Conservation (phyloP, 306 rosid genomes). For the Fragaria nilgerrensis region DNA sequence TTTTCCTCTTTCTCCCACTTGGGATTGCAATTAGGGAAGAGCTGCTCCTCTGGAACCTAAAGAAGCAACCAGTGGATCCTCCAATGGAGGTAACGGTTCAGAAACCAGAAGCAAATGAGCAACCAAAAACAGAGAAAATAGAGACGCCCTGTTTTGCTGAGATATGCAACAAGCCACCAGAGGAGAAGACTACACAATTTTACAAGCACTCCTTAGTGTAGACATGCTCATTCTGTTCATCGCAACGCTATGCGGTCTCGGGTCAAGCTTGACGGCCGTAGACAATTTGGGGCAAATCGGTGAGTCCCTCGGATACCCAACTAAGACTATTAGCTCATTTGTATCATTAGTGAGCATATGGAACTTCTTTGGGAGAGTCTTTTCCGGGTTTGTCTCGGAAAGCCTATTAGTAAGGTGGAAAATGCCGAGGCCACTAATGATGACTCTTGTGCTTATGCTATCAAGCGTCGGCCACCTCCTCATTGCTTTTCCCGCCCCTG, state of each 20-base stretch:
- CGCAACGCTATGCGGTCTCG: conserved; percentile 40
- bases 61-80: neutral
- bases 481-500: conserved; percentile 44
- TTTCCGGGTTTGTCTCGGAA: conserved; percentile 49
- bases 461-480: conserved; percentile 39
- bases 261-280: conserved; percentile 43
- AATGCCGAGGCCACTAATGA: conserved; percentile 43
- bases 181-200: conserved; percentile 50
- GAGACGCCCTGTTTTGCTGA: conserved; percentile 12
- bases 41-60: conserved; percentile 24
- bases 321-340: conserved; percentile 25
- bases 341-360: conserved; percentile 49
- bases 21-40: conserved; percentile 37
- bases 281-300: conserved; percentile 58
- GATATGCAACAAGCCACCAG: conserved; percentile 30
- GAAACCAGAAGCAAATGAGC: neutral
- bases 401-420: conserved; percentile 26
- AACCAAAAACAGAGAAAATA: neutral
- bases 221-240: conserved; percentile 46
- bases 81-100: conserved; percentile 11
- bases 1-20: conserved; percentile 34
- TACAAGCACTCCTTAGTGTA: conserved; percentile 38
- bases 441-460: conserved; percentile 38
- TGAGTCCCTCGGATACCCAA: conserved; percentile 42
- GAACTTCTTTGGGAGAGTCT: conserved; percentile 54